Base-by-base conservation (phyloP, 768 basidiomycete species). In the Chalciporus sphaerocephalus region DNA sequence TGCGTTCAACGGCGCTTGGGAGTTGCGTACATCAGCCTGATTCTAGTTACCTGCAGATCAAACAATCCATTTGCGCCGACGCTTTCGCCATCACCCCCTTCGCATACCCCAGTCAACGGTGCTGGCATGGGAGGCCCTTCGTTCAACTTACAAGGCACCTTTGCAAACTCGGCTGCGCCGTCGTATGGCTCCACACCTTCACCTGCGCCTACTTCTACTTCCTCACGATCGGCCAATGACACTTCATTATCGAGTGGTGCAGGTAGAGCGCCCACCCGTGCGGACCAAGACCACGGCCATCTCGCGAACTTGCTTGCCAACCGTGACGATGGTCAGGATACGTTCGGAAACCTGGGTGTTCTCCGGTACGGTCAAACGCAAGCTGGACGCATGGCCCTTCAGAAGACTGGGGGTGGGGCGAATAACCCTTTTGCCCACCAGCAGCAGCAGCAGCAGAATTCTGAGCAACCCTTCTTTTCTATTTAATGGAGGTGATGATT, bases 31-130 rank as follows among this genome's bases (percentile, higher is more conserved):
- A 33, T 40, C 46, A 24, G 33, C n/a, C 55, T 65, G 18, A 57
- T 65, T 48, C 46, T 12, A 57, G 3, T 57, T n/a, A 63, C 59
- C 4, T 65, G 53, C 55, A 90, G 91, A 8, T 86, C 91, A 27
- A 98, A 98, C 75, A 99, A 99, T 62, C 96, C 96, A 1, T 98
- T 99, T 58, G 94, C 92, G 0, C 60, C 73, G 51, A 46, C 66
- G 18, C 18, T 68, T 38, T 50, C 67, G 21, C 43, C 64, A 15
- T 42, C 64, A 20, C 56, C 68, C 1, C 53, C 68, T 0, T 54
- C 74, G 1, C 62, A 69, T 8, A 39, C 65, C 54, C 46, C 61
- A 61, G 23, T 60, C 66, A 42, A 72, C 56, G 44, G 58, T 45
- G 46, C 59, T 46, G 36, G 69, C 43, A 5, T 28, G 11, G 48